Evolutionary conservation across 2,329 filamentous ascomycete genomes (phyloP).

Genomic region (Scleromitrula shiraiana): DNA sequence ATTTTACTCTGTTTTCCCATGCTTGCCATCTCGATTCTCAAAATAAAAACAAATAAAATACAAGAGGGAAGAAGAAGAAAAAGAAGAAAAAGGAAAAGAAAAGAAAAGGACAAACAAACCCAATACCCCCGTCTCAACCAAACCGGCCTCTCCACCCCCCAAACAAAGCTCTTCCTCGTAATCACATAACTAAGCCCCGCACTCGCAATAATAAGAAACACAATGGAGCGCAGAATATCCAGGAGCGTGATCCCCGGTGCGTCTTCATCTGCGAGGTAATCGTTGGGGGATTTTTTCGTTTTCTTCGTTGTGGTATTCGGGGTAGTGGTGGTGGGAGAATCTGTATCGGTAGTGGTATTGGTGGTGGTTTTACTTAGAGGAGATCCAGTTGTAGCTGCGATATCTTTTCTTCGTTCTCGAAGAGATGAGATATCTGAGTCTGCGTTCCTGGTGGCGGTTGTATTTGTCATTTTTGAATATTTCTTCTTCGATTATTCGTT

Average conservation of each 20-base stretch:
- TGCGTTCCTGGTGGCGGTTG: too few species aligned
- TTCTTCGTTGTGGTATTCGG: not conserved
- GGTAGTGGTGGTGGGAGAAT: not conserved
- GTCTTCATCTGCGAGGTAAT: conserved; percentile 23
- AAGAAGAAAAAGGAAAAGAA: not conserved
- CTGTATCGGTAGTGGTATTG: not conserved
- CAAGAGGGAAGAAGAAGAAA: not conserved
- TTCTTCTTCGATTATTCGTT: too few species aligned
- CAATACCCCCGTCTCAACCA: conserved; percentile 21
- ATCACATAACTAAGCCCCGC: conserved; percentile 26
- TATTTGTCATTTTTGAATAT: conserved; percentile 2
- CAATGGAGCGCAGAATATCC: conserved; percentile 24
- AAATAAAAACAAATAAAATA: not conserved
- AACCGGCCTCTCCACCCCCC: conserved; percentile 22
- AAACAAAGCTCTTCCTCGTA: conserved; percentile 25
- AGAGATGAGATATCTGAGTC: too few species aligned
- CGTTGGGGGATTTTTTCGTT: not conserved
- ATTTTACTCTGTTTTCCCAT: too few species aligned
- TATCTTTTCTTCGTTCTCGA: conserved; percentile 3
- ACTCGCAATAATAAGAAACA: conserved; percentile 22
- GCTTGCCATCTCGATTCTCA: not conserved
- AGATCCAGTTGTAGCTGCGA: not conserved
- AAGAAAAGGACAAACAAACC: conserved; percentile 14
- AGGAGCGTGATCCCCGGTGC: conserved; percentile 18
- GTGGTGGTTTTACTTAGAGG: not conserved